Evolutionary conservation across 352 stramenopile species (phyloP), one percentile per base, ranked within the genome.

Genomic region (Thalassiosira mediterranea): DNA sequence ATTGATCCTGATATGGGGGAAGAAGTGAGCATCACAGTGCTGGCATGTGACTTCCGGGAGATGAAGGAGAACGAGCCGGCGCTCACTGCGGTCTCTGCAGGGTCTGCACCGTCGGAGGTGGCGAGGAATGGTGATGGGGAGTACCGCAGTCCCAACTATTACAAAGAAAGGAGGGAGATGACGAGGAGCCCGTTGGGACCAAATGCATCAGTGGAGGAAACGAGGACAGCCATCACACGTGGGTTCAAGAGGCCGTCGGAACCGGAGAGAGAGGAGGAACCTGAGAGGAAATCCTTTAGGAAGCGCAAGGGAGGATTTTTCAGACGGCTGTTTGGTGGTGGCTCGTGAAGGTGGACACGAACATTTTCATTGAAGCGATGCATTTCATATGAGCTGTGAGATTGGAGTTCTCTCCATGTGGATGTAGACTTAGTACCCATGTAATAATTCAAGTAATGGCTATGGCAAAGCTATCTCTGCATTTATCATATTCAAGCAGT

Each of bases 1-100:
- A 84, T 94, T 13, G 89, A 95, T 76, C 82, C 88, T 32, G 84
- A 63, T 37, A 89, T 94, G 76, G 84, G 80, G 23, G 86, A 93
- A 54, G 75, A 90, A 57, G 85, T 95, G 31, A 83, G 65, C 15
- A 93, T 95, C 52, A 95, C 90, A 1, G 90, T 92, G 3, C 79
- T 95, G 37, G 89, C 88, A 7, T 94, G 86, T 56, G 89, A 90
- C 40, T 92, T 95, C 54, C 51, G 75, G 0, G 74, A 83, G 21
- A 66, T 53, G 28, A 61, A 56, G 19, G 63, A 79, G 17, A 52
- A 59, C 34, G 66, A 76, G 5, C 66, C 66, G 11, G 66, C 42
- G 4, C 34, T 69, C 19, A 23, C 54, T 3, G 23, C 32, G 29
- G 65, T 58, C n/a, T 61, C 66, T 21, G n/a, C 60, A 8, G 37